Percentiles rank a stretch among this genome's conserved stretches.
Evolutionary conservation across 495 filamentous ascomycete species (phyloP).

Genomic region (Podospora bellae-mahoneyi): DNA sequence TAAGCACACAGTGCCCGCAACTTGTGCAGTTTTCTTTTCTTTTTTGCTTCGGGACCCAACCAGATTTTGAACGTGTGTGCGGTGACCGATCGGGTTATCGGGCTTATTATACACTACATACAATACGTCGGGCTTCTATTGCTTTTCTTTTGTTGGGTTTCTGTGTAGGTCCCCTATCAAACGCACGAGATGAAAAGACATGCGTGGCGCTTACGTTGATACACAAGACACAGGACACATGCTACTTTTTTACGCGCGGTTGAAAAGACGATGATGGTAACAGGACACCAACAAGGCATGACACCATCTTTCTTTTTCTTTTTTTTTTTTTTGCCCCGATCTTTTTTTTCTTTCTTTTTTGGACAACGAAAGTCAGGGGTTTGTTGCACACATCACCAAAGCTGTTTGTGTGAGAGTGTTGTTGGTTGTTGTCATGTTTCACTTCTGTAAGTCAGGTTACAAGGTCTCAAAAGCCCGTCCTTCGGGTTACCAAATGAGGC

Average conservation of each 20-base stretch:
- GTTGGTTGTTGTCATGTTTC: background rate
- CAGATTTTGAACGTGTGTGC: background rate
- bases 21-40: background rate
- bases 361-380: background rate
- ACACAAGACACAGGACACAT: background rate
- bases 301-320: background rate
- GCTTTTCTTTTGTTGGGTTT: background rate
- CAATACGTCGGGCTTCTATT: background rate
- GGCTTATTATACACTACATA: background rate
- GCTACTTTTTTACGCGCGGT: background rate
- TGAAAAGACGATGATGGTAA: background rate
- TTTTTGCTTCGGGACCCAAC: background rate
- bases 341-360: background rate
- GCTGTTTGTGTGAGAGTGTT: background rate
- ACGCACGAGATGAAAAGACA: background rate
- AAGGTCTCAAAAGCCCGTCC: background rate
- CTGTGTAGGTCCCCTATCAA: background rate
- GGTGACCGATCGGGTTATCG: background rate
- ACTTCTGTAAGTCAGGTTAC: background rate
- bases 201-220: background rate
- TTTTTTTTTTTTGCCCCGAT: background rate
- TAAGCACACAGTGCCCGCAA: background rate
- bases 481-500: slow-evolving; percentile 3
- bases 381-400: background rate
- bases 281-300: background rate